Percentiles rank a stretch among this genome's conserved stretches.
Evolutionary conservation across 202 grass and related monocot genomes (phyloP).

Genomic region (Cymbopogon flexuosus): DNA sequence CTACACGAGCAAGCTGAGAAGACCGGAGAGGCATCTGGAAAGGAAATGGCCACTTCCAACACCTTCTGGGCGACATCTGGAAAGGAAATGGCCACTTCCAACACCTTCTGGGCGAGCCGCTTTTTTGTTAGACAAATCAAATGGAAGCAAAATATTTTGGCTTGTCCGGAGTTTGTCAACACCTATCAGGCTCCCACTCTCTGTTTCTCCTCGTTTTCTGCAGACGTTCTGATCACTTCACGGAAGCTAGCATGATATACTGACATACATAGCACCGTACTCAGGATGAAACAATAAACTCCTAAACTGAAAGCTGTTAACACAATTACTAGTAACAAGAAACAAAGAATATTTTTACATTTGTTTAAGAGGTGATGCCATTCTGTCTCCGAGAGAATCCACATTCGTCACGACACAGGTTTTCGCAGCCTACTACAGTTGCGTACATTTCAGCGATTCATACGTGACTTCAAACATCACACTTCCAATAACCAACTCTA

Average conservation of each 20-base stretch:
- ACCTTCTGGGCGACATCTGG: constrained; percentile 30
- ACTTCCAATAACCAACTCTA: constrained; percentile 32
- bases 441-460: constrained; percentile 6
- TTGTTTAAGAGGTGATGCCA: constrained; percentile 32
- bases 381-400: constrained; percentile 17
- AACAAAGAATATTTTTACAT: constrained; percentile 30
- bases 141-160: too few species aligned
- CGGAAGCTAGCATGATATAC: background rate
- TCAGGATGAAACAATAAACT: background rate
- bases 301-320: background rate
- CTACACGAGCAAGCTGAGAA: background rate
- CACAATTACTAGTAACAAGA: background rate
- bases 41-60: background rate
- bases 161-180: background rate
- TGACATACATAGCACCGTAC: background rate
- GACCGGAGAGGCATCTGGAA: constrained; percentile 20
- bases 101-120: constrained; percentile 12
- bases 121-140: too few species aligned
- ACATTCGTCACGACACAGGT: constrained; percentile 29
- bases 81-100: background rate
- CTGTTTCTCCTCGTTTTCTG: too few species aligned
- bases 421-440: constrained; percentile 5
- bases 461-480: background rate
- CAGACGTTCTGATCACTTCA: background rate
- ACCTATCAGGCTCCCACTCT: background rate